phyloP scores from a whole-genome alignment of 2,329 filamentous ascomycete genomes.

The Teratosphaeria zuluensis region DNA sequence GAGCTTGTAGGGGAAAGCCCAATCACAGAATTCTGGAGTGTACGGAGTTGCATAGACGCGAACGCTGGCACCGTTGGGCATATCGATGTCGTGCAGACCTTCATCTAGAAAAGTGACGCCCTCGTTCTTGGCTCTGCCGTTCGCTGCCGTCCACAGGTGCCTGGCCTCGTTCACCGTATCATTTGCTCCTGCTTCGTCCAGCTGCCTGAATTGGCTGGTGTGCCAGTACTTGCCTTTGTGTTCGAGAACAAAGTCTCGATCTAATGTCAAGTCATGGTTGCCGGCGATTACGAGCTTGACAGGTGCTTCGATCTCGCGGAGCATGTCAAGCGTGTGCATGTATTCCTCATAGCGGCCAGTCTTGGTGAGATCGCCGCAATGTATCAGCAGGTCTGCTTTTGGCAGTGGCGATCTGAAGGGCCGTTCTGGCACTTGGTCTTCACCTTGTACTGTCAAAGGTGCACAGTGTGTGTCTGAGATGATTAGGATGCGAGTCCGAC shows the following conservation, averaged over 20 bases:
- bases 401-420: constrained; percentile 35
- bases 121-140: constrained; percentile 27
- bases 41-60: constrained; percentile 46
- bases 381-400: constrained; percentile 44
- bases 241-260: constrained; percentile 23
- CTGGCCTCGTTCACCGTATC: constrained; percentile 8
- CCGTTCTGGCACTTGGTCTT: not conserved
- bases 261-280: constrained; percentile 52
- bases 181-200: constrained; percentile 2
- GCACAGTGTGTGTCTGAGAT: constrained; percentile 36
- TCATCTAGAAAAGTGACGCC: constrained; percentile 50
- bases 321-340: constrained; percentile 35
- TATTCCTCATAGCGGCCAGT: constrained; percentile 41
- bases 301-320: constrained; percentile 41
- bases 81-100: constrained; percentile 36
- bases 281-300: constrained; percentile 55
- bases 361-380: constrained; percentile 51
- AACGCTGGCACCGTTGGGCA: constrained; percentile 41
- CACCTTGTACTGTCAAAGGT: constrained; percentile 1
- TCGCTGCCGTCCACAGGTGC: constrained; percentile 12
- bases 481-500: constrained; percentile 31
- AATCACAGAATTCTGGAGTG: constrained; percentile 45
- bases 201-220: not conserved
- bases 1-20: constrained; percentile 45
- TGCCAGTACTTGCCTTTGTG: constrained; percentile 3